These are phyloP conservation scores for Nidularia pulvinata DNA, from an alignment of 768 basidiomycete species.

Conservation along the genomic window DNA sequence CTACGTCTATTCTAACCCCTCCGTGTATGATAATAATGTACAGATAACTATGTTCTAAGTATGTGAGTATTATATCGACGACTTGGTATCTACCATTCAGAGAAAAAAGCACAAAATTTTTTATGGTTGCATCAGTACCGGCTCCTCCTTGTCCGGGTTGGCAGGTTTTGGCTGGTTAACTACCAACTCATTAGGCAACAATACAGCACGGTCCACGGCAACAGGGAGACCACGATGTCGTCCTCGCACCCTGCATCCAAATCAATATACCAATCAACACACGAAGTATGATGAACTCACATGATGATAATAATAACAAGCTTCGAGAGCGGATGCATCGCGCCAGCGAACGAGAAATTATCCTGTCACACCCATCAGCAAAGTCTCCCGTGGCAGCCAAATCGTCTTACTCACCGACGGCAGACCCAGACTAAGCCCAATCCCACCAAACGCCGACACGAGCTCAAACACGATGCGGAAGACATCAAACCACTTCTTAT, in stretches of 20 bases:
- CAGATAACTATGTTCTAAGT: no score
- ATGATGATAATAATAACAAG: constrained; percentile 73
- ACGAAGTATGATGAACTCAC: constrained; percentile 25
- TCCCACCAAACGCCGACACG: constrained; percentile 66
- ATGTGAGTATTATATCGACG: no score
- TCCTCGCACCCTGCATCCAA: constrained; percentile 63
- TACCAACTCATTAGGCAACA: constrained; percentile 33
- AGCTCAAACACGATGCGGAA: constrained; percentile 62
- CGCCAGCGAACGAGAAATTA: constrained; percentile 64
- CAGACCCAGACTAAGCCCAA: constrained; percentile 71
- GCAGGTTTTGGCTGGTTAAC: background rate
- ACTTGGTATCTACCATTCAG: no score
- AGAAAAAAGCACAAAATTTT: no score
- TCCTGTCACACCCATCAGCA: constrained; percentile 23
- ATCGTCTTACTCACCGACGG: constrained; percentile 32
- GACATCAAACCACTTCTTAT: constrained; percentile 63
- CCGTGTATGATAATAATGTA: no score
- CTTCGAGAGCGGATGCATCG: constrained; percentile 66
- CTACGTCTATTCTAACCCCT: no score
- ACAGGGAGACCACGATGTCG: constrained; percentile 72
- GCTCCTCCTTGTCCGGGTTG: no score
- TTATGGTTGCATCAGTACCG: no score
- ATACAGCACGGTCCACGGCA: constrained; percentile 60
- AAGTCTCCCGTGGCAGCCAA: background rate
- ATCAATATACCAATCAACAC: no score